Percentiles rank a stretch among this genome's conserved stretches.
phyloP scores from a whole-genome alignment of 768 basidiomycete species.

The Strobilomyces confusus region DNA sequence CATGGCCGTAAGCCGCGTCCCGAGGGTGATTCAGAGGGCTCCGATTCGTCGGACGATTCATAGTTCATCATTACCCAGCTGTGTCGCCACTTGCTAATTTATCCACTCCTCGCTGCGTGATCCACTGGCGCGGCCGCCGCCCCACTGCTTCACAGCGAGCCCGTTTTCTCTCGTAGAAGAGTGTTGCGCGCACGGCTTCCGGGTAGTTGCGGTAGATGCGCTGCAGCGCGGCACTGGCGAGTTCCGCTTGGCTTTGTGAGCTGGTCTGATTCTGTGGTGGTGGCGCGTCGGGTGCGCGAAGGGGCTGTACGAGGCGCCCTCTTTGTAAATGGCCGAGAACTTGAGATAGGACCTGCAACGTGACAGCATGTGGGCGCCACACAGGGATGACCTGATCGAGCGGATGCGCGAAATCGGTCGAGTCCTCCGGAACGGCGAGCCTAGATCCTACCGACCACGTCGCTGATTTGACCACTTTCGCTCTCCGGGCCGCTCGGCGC shows the following conservation, averaged over 20 bases:
- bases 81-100: slow-evolving; percentile 24
- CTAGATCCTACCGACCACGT: slow-evolving; percentile 10
- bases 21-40: slow-evolving; percentile 56
- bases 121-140: slow-evolving; percentile 20
- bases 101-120: slow-evolving; percentile 18
- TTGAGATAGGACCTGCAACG: slow-evolving; percentile 44
- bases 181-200: slow-evolving; percentile 33
- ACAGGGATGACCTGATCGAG: slow-evolving; percentile 60
- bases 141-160: slow-evolving; percentile 19
- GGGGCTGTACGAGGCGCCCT: slow-evolving; percentile 47
- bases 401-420: slow-evolving; percentile 52
- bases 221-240: slow-evolving; percentile 40
- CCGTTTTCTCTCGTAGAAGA: slow-evolving; percentile 33
- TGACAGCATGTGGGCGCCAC: slow-evolving; percentile 60
- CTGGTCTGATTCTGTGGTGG: slow-evolving; percentile 17
- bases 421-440: slow-evolving; percentile 13
- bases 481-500: slow-evolving; percentile 26
- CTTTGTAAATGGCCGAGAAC: slow-evolving; percentile 46
- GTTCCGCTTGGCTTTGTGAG: slow-evolving; percentile 22
- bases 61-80: slow-evolving; percentile 27
- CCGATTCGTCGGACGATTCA: slow-evolving; percentile 64
- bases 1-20: slow-evolving; percentile 52
- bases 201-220: slow-evolving; percentile 52
- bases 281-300: slow-evolving; percentile 25
- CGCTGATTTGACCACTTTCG: slow-evolving; percentile 19